These are phyloP conservation scores for Auriculariales sp. DNA, from an alignment of 768 basidiomycete species.

Conservation along the genomic window DNA sequence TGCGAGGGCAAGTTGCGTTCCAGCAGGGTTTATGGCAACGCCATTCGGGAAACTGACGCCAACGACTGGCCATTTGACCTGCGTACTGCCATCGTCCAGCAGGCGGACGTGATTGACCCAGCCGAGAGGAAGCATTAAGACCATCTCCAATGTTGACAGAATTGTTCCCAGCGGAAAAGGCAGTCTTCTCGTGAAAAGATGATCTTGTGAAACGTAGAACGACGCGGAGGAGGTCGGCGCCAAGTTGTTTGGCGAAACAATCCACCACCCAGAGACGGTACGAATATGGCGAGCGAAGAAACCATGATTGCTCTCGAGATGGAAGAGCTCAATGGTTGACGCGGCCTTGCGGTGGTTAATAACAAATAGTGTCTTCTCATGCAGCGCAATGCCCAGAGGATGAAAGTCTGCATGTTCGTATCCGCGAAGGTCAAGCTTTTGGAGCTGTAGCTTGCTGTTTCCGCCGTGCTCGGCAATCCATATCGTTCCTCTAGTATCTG, in stretches of 20 bases:
- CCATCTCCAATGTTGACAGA: slow-evolving; percentile 38
- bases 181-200: slow-evolving; percentile 47
- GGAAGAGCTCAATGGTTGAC: slow-evolving; percentile 57
- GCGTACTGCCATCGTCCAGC: too few species aligned
- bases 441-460: slow-evolving; percentile 17
- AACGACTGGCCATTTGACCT: too few species aligned
- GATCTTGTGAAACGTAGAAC: slow-evolving; percentile 65
- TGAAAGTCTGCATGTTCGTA: slow-evolving; percentile 55
- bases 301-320: slow-evolving; percentile 29
- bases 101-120: slow-evolving; percentile 52
- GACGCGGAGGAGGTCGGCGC: slow-evolving; percentile 49
- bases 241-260: slow-evolving; percentile 53
- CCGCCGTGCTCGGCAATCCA: slow-evolving; percentile 31
- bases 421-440: slow-evolving; percentile 22
- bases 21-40: slow-evolving; percentile 38
- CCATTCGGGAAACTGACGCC: slow-evolving; percentile 74
- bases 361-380: slow-evolving; percentile 43
- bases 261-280: slow-evolving; percentile 42
- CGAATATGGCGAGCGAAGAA: slow-evolving; percentile 37
- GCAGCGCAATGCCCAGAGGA: slow-evolving; percentile 51
- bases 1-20: slow-evolving; percentile 39
- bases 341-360: slow-evolving; percentile 51
- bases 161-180: slow-evolving; percentile 33
- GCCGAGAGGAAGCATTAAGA: slow-evolving; percentile 40
- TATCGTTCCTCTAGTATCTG: slow-evolving; percentile 39